These are phyloP conservation scores for Linnemannia schmuckeri DNA, from an alignment of 192 early-diverging fungal genomes.

Conservation along the genomic window DNA sequence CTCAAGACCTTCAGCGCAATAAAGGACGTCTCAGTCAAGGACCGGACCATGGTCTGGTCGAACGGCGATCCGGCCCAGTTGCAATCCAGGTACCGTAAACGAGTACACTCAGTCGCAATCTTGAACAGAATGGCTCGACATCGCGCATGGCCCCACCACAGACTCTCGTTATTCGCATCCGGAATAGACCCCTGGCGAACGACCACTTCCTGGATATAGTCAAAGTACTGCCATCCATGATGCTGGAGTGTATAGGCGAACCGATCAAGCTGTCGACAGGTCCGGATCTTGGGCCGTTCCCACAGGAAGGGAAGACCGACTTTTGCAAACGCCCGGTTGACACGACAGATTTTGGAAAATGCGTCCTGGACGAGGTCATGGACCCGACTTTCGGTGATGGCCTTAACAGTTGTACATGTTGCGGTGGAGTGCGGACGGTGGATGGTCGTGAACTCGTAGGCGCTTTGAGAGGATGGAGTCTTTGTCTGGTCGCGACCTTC, in stretches of 20 bases:
- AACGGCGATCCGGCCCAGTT: slow-evolving; percentile 32
- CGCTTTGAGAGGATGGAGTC: not conserved
- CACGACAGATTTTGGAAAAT: slow-evolving; percentile 17
- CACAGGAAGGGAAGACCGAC: slow-evolving; percentile 18
- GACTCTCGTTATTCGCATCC: slow-evolving; percentile 11
- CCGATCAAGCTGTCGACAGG: slow-evolving; percentile 17
- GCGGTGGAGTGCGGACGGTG: slow-evolving; percentile 6
- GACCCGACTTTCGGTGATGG: slow-evolving; percentile 14
- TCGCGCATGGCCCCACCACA: slow-evolving; percentile 31
- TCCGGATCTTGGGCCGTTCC: slow-evolving; percentile 24
- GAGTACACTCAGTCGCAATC: slow-evolving; percentile 8
- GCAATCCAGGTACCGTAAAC: slow-evolving; percentile 19
- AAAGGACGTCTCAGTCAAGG: slow-evolving; percentile 1
- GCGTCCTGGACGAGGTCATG: slow-evolving; percentile 30
- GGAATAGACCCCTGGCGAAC: slow-evolving; percentile 20
- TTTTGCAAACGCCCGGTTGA: slow-evolving; percentile 17
- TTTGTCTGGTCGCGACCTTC: not conserved
- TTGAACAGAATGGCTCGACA: slow-evolving; percentile 18
- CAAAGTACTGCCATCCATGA: slow-evolving; percentile 20
- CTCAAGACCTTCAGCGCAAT: not conserved
- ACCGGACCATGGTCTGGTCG: slow-evolving; percentile 11
- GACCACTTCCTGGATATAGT: slow-evolving; percentile 20
- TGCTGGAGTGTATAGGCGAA: slow-evolving; percentile 25
- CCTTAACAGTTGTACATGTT: slow-evolving; percentile 1
- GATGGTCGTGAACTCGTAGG: not conserved